Base-by-base conservation (phyloP, 1,284 basidiomycete genomes). In the Schizophyllum commune region DNA sequence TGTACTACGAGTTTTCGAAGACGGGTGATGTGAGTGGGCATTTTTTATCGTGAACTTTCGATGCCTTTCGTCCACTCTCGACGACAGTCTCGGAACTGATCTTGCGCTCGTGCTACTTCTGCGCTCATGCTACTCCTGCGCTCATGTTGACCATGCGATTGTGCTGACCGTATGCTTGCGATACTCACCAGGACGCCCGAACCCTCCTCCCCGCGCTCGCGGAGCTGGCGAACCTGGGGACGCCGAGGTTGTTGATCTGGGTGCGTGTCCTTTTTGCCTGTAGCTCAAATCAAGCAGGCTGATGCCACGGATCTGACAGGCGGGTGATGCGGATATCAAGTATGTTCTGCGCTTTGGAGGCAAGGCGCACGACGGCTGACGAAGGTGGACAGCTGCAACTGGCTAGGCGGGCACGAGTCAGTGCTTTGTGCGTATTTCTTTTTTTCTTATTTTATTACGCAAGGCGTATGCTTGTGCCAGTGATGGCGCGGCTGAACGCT, bases 311-410 rank as follows among this genome's bases (percentile, higher is more conserved):
- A 39, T 39, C 34, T n/a, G 11, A 32, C 53, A 86, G 84, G 83
- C 83, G 52, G 85, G 85, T 15, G 85, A 87, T 64, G 79, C 83
- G 52, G 85, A 87, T 66, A 85, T 86, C 68, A 83, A 79, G 84
- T 85, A 60, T 57, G 74, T 68, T 4, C 55, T 27, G 27, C 5
- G 27, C 3, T 27, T 2, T 2, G 27, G 27, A 27, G 27, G 27
- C 3, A 27, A 27, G 27, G n/a, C n/a, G n/a, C n/a, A n/a, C n/a
- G n/a, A 27, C 5, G 27, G 27, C 27, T 27, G 27, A 27, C 5
- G 27, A 5, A 5, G 27, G 3, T 27, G 3, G 27, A 27, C 27
- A 85, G 85, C 63, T 86, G 84, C 64, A 86, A 87, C 67, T 86
- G 85, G 85, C 70, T 86, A 5, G 84, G 85, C 19, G 81, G 76